Conservation (phyloP, 768 basidiomycete genomes). For the Lactarius vividus region DNA sequence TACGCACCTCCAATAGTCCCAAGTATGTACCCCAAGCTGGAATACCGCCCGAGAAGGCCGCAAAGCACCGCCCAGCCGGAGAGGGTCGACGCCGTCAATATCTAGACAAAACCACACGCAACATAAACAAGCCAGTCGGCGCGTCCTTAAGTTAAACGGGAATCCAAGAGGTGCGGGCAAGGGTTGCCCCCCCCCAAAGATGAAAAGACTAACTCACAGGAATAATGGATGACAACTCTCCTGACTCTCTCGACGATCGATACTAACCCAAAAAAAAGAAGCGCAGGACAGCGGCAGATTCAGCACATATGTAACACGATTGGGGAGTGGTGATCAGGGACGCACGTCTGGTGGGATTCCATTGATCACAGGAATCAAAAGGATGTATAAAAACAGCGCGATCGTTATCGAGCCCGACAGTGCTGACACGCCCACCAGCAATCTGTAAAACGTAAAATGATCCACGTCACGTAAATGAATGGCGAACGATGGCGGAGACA, state of each 20-base stretch:
- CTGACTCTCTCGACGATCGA: constrained; percentile 70
- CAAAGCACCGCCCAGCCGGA: constrained; percentile 64
- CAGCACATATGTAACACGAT: constrained; percentile 26
- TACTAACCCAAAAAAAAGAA: constrained; percentile 45
- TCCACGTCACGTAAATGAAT: not conserved
- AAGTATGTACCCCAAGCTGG: constrained; percentile 59
- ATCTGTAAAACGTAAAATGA: constrained; percentile 37
- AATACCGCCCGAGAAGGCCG: constrained; percentile 64
- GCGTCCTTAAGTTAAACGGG: not conserved
- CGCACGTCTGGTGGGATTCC: constrained; percentile 70
- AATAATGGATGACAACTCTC: constrained; percentile 63
- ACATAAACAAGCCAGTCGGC: not conserved
- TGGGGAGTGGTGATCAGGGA: constrained; percentile 19
- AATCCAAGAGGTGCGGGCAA: not conserved
- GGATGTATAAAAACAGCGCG: constrained; percentile 66
- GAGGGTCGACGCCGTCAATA: constrained; percentile 66
- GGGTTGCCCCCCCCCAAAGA: not conserved
- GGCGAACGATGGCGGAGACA: not conserved
- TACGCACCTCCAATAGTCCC: constrained; percentile 49
- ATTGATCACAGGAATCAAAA: constrained; percentile 62
- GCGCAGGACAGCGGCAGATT: constrained; percentile 14
- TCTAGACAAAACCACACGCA: constrained; percentile 25
- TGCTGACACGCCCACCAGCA: constrained; percentile 51
- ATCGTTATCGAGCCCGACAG: constrained; percentile 60
- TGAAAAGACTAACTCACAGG: constrained; percentile 40